Evolutionary conservation across 257 asterid genomes (phyloP), one percentile per base, ranked within the genome.

Genomic region (Cynanchum wilfordii): DNA sequence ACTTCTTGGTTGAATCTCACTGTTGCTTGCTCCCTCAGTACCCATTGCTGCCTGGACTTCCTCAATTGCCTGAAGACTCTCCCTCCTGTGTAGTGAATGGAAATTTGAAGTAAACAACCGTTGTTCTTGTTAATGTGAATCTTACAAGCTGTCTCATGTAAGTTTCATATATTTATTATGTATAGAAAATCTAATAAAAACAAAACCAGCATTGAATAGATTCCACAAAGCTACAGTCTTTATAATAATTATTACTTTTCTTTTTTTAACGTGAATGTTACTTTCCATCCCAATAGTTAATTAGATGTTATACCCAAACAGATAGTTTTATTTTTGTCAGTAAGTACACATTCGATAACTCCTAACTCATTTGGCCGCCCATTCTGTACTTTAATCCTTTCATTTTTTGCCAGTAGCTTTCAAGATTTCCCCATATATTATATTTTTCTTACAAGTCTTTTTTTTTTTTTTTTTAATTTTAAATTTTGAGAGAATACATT

Each of bases 1-100:
- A 50, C 78, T 81, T 42, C 73, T 78, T 64, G 79, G 49, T 25
- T 55, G 59, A 62, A 25, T 27, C 19, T 77, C 71, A 17, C 2
- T 71, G 54, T 7, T 70, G 29, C 51, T 76, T 69, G 65, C 75
- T 25, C 42, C 79, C 56, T 24, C 69, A 4, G 72, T 50, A 42
- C 42, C 79, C 79, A 76, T 76, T 38, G 47, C 27, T 42, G 22
- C 10, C 45, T 40, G 50, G 66, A 38, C 50, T 71, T 56, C n/a
- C 40, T 52, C 36, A 40, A 22, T 51, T 51, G 56, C n/a, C 55
- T 50, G 45, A 0, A 2, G 40, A 51, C 17, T 33, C 29, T 33
- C 11, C 19, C 47, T 49, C 10, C 45, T 12, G 55, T 16, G 54
- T 20, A 15, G 15, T 40, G 45, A 40, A 40, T 40, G 45, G 45